phyloP scores from a whole-genome alignment of 2,329 filamentous ascomycete species.

The Lasiodiplodia theobromae region DNA sequence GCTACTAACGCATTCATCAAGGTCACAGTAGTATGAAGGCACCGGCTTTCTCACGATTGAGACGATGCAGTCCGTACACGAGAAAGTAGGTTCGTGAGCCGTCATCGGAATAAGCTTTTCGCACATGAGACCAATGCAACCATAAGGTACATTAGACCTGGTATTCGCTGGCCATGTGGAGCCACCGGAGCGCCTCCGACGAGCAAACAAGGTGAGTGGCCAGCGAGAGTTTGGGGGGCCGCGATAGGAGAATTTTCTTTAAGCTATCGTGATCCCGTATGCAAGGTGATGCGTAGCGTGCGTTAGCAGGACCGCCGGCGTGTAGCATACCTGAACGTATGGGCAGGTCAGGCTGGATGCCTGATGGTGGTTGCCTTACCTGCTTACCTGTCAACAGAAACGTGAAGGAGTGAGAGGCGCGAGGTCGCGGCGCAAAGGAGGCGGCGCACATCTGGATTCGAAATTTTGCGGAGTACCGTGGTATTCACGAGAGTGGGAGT shows the following conservation, averaged over 20 bases:
- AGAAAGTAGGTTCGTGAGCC: too few species aligned
- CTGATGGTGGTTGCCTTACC: neutral
- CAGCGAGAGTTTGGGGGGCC: neutral
- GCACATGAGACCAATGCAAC: neutral
- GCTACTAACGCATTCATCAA: neutral
- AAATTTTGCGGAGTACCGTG: neutral
- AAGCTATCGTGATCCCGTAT: neutral
- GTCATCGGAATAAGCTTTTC: constrained; percentile 6
- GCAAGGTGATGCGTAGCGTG: neutral
- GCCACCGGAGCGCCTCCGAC: neutral
- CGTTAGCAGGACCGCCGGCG: neutral
- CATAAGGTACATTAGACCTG: neutral
- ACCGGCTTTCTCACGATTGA: too few species aligned
- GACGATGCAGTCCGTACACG: too few species aligned
- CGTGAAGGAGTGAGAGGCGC: neutral
- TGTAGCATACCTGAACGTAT: neutral
- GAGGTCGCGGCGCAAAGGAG: neutral
- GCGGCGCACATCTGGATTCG: neutral
- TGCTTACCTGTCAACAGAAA: neutral
- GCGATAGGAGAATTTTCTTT: neutral
- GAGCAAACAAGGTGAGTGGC: neutral
- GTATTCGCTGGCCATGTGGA: neutral
- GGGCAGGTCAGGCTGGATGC: neutral
- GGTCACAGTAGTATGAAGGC: neutral
- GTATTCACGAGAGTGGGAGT: neutral